Base-by-base conservation (phyloP, 441 rosid species). In the Populus hybrid region DNA sequence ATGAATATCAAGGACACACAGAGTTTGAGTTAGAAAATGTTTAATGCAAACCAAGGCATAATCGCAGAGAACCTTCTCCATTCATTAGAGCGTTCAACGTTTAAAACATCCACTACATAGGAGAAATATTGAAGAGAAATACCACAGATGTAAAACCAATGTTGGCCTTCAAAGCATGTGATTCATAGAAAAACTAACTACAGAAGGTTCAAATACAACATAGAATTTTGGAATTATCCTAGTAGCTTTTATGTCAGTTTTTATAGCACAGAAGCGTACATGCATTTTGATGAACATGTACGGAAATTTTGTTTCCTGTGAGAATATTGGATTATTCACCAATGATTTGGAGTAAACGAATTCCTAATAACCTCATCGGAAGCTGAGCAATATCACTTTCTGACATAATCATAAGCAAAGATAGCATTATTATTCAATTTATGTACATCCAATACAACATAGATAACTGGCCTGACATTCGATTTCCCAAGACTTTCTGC, bases 381-480 rank as follows among this genome's bases (percentile, higher is more conserved):
- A 77, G 36, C 24, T 11, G 76, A 57, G 61, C 34, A 68, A 23
- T 68, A 34, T 73, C 40, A 76, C 24, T 20, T 3, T 65, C 38
- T 21, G 38, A 30, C 11, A 21, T 26, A 63, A 21, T 20, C 69
- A 72, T 72, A 64, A 16, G 28, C 70, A 67, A 71, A 26, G 67
- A 30, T 23, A 38, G 54, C 46, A 28, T 69, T 23, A 30, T 59
- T 18, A 71, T 14, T 38, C 42, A 38, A 38, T 80, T 61, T 54
- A 81, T 91, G 40, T 86, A 93, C 98, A 73, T 95, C 94, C 82
- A 93, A 77, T 35, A 91, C 90, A 67, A 92, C 76, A 80, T 86
- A 91, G 69, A 90, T 77, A 86, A 92, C 98, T 9, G 99, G 98
- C 82, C 87, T 83, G 75, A 95, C 83, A 54, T 93, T 93, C 74